phyloP scores from a whole-genome alignment of 176 grass and related monocot genomes.

The Alloteropsis semialata region DNA sequence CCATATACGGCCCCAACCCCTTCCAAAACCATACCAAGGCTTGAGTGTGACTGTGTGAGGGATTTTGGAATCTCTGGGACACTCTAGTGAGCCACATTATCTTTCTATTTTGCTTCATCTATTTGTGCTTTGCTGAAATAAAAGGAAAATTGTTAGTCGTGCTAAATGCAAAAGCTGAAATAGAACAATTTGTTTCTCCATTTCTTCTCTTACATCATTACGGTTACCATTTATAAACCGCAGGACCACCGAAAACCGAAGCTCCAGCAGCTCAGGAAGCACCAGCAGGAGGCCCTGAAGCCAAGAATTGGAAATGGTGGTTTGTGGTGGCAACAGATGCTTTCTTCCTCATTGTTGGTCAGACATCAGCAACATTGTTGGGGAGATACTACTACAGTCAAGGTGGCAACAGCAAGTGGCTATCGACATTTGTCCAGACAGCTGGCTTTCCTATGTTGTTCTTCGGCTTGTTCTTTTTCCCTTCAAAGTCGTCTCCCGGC shows the following conservation, averaged over 20 bases:
- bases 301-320: constrained; percentile 44
- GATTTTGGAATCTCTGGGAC: not conserved
- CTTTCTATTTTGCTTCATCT: not conserved
- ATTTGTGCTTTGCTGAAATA: not conserved
- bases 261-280: constrained; percentile 23
- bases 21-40: not conserved
- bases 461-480: constrained; percentile 50
- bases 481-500: not conserved
- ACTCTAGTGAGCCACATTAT: not conserved
- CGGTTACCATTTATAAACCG: not conserved
- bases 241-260: constrained; percentile 39
- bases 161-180: not conserved
- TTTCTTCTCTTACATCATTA: not conserved
- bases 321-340: constrained; percentile 41
- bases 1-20: not conserved
- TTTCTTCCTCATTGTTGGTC: constrained; percentile 56
- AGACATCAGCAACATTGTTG: constrained; percentile 58
- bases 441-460: constrained; percentile 65
- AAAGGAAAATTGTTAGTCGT: not conserved
- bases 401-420: constrained; percentile 78
- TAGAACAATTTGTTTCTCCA: not conserved
- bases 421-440: constrained; percentile 59
- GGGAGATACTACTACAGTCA: constrained; percentile 84
- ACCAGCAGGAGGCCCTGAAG: not conserved
- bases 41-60: too few relatives aligned